These are phyloP conservation scores for Globisporangium emineosum DNA, from an alignment of 352 stramenopile species.

Conservation along the genomic window DNA sequence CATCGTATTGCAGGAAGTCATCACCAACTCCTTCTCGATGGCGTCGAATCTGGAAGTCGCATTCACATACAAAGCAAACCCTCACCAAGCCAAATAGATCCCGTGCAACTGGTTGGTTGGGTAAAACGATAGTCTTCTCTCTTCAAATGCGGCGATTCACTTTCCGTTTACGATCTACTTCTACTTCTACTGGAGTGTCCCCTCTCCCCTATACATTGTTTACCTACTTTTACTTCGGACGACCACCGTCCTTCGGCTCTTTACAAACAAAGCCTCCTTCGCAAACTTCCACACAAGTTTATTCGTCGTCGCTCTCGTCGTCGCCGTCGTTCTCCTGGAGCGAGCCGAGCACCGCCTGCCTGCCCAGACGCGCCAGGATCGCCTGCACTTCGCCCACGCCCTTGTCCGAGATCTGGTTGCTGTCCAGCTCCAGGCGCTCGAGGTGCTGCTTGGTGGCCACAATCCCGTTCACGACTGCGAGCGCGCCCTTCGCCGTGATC, in stretches of 20 bases:
- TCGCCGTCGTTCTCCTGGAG: conserved; percentile 85
- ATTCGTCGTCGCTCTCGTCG: conserved; percentile 48
- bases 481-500: conserved; percentile 69
- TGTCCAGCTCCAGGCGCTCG: conserved; percentile 52
- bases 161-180: conserved; percentile 2
- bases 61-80: too few relatives aligned
- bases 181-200: not conserved
- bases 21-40: too few relatives aligned
- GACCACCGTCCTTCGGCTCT: not conserved
- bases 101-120: too few relatives aligned
- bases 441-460: conserved; percentile 43
- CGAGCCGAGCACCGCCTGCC: conserved; percentile 54
- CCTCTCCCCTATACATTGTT: not conserved
- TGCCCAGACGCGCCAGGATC: conserved; percentile 41
- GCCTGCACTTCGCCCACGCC: conserved; percentile 44
- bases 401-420: conserved; percentile 75
- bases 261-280: not conserved
- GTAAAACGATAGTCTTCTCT: too few relatives aligned
- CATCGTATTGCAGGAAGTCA: too few relatives aligned
- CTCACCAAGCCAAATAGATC: too few relatives aligned
- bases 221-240: not conserved
- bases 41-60: too few relatives aligned
- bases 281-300: not conserved
- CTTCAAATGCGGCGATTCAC: not conserved
- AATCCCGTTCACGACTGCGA: conserved; percentile 47